phyloP scores from a whole-genome alignment of 2,329 filamentous ascomycete genomes.

The Orbilia quercus region DNA sequence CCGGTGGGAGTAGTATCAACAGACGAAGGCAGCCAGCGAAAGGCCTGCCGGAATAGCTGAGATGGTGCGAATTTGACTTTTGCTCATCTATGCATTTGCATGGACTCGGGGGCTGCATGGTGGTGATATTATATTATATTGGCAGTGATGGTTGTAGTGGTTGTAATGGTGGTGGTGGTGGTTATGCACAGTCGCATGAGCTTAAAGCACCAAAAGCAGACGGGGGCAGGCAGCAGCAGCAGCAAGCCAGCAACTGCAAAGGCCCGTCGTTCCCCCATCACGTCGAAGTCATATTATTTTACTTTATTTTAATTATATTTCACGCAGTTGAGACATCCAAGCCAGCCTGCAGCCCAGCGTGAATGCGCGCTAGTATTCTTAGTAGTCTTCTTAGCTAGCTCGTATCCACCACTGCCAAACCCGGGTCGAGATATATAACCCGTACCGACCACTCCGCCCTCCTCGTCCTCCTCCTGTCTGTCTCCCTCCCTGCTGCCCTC shows the following conservation, averaged over 20 bases:
- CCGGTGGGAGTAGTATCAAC: background rate
- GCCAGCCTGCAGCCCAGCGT: slow-evolving; percentile 25
- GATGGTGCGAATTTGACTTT: slow-evolving; percentile 17
- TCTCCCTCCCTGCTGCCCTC: background rate
- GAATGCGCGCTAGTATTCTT: background rate
- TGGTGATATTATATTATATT: no score
- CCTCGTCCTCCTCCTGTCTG: background rate
- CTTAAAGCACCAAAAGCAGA: background rate
- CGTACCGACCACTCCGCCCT: slow-evolving; percentile 9
- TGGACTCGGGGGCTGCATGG: no score
- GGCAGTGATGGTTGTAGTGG: background rate
- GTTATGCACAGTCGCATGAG: slow-evolving; percentile 18
- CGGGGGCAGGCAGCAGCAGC: background rate
- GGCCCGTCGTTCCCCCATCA: slow-evolving; percentile 37
- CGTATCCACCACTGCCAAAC: slow-evolving; percentile 7
- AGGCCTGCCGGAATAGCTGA: slow-evolving; percentile 23
- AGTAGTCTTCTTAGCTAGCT: background rate
- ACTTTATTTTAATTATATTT: slow-evolving; percentile 42
- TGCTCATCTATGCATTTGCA: no score
- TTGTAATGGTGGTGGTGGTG: background rate
- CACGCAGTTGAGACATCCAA: slow-evolving; percentile 47
- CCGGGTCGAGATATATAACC: slow-evolving; percentile 39
- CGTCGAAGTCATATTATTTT: no score
- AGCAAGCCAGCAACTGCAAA: slow-evolving; percentile 4
- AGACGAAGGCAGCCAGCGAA: slow-evolving; percentile 14